Base-by-base conservation (phyloP, 768 basidiomycete genomes). In the Pleurotus djamor region DNA sequence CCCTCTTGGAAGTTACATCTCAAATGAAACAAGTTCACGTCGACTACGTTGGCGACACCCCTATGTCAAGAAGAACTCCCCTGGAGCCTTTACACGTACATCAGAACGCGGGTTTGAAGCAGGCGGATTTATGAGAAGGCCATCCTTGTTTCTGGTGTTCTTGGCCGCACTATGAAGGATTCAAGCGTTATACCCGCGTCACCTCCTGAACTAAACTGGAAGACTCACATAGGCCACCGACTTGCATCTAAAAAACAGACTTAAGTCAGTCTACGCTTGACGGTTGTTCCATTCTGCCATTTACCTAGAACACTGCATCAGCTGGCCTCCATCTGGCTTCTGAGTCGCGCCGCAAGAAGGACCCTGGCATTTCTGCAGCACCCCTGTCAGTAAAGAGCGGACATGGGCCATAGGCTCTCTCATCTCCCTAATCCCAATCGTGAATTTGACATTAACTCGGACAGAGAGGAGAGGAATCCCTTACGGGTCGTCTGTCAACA, bases 191-290 rank as follows among this genome's bases (percentile, higher is more conserved):
- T 28, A 28, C 21, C 21, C 21, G n/a, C 10, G 13, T 43, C 17
- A 45, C 34, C 21, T 16, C 35, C 36, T 32, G 17, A 35, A 60
- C 21, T 28, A 28, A 28, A 28, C 21, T 28, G 21, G 21, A 28
- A 28, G 28, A 68, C 76, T 72, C 67, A 78, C 78, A 64, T 79
- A 79, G 17, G 77, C 73, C 6, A 71, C 73, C 3, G 71, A 68
- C 61, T 77, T 79, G 63, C 78, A 80, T 60, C 79, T 79, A 47
- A 47, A 44, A 35, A 54, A 13, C 16, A 58, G 41, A 8, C 55
- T 33, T 34, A 38, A 43, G 38, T 28, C 5, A 35, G 38, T 44
- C 38, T 28, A 59, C 5, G 58, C 17, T 1, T 17, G 0, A 32
- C 33, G 48, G 3, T 28, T 49, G 43, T 37, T 36, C 36, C 16